These are phyloP conservation scores for Ogataea henricii DNA, from an alignment of 805 yeast species.

Conservation along the genomic window DNA sequence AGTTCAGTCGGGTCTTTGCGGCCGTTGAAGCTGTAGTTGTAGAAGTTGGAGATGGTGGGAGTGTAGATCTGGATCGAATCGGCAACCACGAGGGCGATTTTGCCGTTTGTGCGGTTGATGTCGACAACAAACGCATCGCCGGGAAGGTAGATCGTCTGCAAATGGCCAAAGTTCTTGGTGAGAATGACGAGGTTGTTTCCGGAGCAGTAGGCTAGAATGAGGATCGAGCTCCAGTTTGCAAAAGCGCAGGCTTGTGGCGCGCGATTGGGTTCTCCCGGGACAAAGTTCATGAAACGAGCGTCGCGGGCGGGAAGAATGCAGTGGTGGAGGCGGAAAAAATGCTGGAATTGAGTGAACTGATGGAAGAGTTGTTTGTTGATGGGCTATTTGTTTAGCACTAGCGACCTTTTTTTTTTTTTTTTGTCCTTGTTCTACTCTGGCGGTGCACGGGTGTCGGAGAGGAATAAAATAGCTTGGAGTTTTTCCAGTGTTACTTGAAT, in stretches of 20 bases:
- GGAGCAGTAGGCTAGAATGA: slow-evolving; percentile 74
- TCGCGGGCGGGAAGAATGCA: too few species aligned
- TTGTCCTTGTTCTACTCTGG: not conserved
- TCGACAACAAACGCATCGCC: slow-evolving; percentile 67
- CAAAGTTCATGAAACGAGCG: slow-evolving; percentile 54
- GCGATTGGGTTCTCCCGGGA: slow-evolving; percentile 84
- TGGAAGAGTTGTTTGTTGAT: not conserved
- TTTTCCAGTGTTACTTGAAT: not conserved
- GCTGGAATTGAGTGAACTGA: not conserved
- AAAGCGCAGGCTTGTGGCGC: slow-evolving; percentile 57
- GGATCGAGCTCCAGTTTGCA: slow-evolving; percentile 64
- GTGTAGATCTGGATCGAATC: slow-evolving; percentile 49
- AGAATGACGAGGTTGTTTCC: slow-evolving; percentile 82
- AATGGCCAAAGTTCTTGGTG: slow-evolving; percentile 49
- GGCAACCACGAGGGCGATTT: slow-evolving; percentile 55
- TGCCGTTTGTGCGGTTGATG: slow-evolving; percentile 62
- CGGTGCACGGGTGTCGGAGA: not conserved
- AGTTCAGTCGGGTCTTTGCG: slow-evolving; percentile 34
- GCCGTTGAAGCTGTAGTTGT: slow-evolving; percentile 36
- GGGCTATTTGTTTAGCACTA: too few species aligned
- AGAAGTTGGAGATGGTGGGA: slow-evolving; percentile 55
- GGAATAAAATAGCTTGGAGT: not conserved
- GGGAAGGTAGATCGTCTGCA: slow-evolving; percentile 78
- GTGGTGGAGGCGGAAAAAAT: too few species aligned
- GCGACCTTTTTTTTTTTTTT: too few species aligned